Evolutionary conservation across 2,329 filamentous ascomycete genomes (phyloP).

Genomic region (Venturia oleaginea): DNA sequence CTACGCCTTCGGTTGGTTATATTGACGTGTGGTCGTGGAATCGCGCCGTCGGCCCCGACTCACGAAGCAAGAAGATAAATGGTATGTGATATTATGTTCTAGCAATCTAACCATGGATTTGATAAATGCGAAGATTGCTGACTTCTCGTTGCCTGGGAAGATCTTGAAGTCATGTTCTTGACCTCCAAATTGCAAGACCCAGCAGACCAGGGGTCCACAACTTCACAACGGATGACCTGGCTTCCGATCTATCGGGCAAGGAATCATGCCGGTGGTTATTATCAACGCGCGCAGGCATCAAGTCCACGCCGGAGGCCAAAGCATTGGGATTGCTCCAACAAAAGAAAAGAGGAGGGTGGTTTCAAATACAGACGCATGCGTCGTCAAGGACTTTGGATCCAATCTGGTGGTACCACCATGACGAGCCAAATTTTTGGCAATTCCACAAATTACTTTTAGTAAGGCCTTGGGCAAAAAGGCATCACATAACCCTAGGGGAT

Average conservation of each 20-base stretch:
- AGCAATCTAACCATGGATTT: background rate
- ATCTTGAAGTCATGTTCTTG: background rate
- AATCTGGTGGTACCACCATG: background rate
- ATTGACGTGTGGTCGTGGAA: background rate
- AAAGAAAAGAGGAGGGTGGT: background rate
- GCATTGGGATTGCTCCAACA: background rate
- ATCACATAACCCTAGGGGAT: background rate
- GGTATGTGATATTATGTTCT: background rate
- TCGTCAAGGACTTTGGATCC: background rate
- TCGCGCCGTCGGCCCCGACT: background rate
- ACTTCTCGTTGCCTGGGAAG: background rate
- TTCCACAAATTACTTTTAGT: constrained; percentile 1
- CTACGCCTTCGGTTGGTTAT: background rate
- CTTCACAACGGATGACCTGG: background rate
- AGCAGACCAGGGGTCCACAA: background rate
- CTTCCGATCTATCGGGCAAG: background rate
- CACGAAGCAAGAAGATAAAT: background rate
- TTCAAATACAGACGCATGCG: background rate
- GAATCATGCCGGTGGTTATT: background rate
- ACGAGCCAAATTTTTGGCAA: background rate
- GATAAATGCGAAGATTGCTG: background rate
- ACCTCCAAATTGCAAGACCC: background rate
- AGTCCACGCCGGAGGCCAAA: background rate
- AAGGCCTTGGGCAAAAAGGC: background rate
- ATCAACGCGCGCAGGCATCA: background rate